A percentile compares a stretch with the other conserved stretches of the same genome.
These are phyloP conservation scores for Porphyrellus cyaneotinctus DNA, from an alignment of 768 basidiomycete species.

Conservation along the genomic window DNA sequence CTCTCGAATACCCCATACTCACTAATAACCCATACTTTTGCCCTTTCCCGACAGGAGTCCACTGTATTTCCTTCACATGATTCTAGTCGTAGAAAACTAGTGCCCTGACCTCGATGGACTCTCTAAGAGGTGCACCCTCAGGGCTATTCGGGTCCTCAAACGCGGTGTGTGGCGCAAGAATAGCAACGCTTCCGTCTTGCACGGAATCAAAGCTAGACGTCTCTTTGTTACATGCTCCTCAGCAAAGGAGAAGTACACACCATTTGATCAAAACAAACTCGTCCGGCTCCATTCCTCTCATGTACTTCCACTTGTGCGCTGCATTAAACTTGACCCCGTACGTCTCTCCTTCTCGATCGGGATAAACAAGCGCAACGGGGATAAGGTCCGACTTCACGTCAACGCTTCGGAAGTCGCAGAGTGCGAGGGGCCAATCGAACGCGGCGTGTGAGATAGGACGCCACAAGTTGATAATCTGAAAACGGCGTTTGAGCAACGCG, in stretches of 20 bases:
- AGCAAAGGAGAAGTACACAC: slow-evolving; percentile 22
- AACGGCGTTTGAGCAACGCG: slow-evolving; percentile 39
- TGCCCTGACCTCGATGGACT: slow-evolving; percentile 36
- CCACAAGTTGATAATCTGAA: slow-evolving; percentile 55
- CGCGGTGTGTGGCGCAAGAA: slow-evolving; percentile 32
- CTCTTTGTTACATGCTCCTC: background rate
- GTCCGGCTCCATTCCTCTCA: slow-evolving; percentile 41
- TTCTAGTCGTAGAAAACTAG: slow-evolving; percentile 34
- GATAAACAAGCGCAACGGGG: slow-evolving; percentile 37
- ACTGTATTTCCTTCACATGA: background rate
- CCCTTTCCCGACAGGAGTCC: too few relatives aligned
- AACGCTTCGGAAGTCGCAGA: slow-evolving; percentile 45
- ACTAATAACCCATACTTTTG: too few relatives aligned
- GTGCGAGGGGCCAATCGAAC: slow-evolving; percentile 45
- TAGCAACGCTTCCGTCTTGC: slow-evolving; percentile 33
- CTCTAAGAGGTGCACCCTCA: slow-evolving; percentile 25
- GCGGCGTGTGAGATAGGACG: slow-evolving; percentile 45
- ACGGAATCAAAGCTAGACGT: slow-evolving; percentile 31
- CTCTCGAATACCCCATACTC: too few relatives aligned
- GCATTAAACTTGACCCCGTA: slow-evolving; percentile 37
- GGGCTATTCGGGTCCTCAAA: slow-evolving; percentile 35
- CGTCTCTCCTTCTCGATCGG: slow-evolving; percentile 43
- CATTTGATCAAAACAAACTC: slow-evolving; percentile 48
- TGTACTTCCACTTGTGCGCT: slow-evolving; percentile 43
- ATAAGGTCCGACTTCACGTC: slow-evolving; percentile 37